Evolutionary conservation across 225 moss, liverwort and hornwort genomes (phyloP).

Genomic region (Sphagnum tenellum): DNA sequence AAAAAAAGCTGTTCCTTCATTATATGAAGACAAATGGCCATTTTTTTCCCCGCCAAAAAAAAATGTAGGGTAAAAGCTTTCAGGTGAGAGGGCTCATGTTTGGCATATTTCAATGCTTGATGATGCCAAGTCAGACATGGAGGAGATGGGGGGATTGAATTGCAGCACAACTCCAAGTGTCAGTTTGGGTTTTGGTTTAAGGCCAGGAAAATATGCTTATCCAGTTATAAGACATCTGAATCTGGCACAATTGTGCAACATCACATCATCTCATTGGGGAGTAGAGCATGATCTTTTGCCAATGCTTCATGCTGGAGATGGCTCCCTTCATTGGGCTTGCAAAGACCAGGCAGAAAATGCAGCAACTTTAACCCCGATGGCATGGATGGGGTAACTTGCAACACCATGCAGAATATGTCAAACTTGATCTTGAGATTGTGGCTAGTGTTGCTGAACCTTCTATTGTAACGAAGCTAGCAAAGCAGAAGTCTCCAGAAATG

Average conservation of each 20-base stretch:
- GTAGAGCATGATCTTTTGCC: slow-evolving; percentile 84
- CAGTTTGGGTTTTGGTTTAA: slow-evolving; percentile 52
- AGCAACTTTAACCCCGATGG: slow-evolving; percentile 81
- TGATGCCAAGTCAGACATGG: slow-evolving; percentile 69
- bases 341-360: slow-evolving; percentile 69
- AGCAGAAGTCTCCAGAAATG: slow-evolving; percentile 72
- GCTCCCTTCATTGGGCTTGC: slow-evolving; percentile 63
- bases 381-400: slow-evolving; percentile 67
- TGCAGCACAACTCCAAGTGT: slow-evolving; percentile 52
- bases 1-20: no score
- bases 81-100: no score
- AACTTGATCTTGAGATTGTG: slow-evolving; percentile 57
- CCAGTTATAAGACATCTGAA: slow-evolving; percentile 81
- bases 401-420: slow-evolving; percentile 64
- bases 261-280: slow-evolving; percentile 78
- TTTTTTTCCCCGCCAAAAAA: no score
- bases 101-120: slow-evolving; percentile 85
- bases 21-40: no score
- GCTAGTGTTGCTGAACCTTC: slow-evolving; percentile 48
- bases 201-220: slow-evolving; percentile 81
- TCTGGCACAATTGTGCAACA: slow-evolving; percentile 78
- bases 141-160: slow-evolving; percentile 45
- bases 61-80: no score
- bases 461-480: slow-evolving; percentile 47
- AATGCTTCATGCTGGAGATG: slow-evolving; percentile 67